Conservation (phyloP, 139 green algal species). For the Chlorella sorokiniana region DNA sequence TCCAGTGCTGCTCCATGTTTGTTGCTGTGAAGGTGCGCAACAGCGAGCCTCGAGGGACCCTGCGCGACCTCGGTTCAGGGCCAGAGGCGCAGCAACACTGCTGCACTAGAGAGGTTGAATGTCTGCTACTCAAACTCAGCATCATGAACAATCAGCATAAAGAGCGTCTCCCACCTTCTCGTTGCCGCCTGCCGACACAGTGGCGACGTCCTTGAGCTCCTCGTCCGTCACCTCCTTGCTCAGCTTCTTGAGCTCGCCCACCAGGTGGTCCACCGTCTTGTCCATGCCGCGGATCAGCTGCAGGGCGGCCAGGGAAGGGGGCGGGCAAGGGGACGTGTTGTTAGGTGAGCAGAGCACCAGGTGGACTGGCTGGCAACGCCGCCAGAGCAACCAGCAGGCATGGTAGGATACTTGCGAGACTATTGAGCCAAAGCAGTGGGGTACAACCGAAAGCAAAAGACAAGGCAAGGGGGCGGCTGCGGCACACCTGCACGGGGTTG, state of each 20-base stretch:
- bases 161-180: conserved; percentile 22
- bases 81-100: background rate
- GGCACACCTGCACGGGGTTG: conserved; percentile 80
- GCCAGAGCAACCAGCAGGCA: too few species aligned
- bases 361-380: too few species aligned
- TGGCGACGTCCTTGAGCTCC: conserved; percentile 91
- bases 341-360: background rate
- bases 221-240: conserved; percentile 82
- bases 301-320: conserved; percentile 53
- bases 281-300: conserved; percentile 94
- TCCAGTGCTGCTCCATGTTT: background rate
- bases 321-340: background rate
- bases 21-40: background rate
- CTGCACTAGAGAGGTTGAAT: background rate
- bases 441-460: too few species aligned
- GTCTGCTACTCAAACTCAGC: background rate
- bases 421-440: background rate
- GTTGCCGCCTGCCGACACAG: conserved; percentile 96
- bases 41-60: too few species aligned
- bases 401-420: background rate
- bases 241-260: conserved; percentile 82
- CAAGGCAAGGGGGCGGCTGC: too few species aligned
- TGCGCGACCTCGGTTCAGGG: too few species aligned
- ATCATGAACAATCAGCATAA: background rate
- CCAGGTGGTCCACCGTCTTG: conserved; percentile 81